A percentile compares a stretch with the other conserved stretches of the same genome.
These are phyloP conservation scores for Arxiozyma telluris DNA, from an alignment of 1,139 yeast species.

Conservation along the genomic window DNA sequence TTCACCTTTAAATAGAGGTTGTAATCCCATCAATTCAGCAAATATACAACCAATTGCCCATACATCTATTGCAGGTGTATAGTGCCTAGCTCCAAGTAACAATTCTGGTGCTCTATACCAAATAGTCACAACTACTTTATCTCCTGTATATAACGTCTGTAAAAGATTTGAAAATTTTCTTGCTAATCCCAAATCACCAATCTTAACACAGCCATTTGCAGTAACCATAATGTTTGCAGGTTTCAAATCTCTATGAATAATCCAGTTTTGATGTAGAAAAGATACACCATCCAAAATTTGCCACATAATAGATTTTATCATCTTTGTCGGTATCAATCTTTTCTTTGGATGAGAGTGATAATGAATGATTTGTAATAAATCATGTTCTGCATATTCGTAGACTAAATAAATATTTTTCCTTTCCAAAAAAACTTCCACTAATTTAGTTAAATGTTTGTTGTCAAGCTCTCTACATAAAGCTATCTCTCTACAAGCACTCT, in stretches of 20 bases:
- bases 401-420: constrained; percentile 90
- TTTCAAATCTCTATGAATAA: constrained; percentile 86
- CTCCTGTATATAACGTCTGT: constrained; percentile 86
- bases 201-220: constrained; percentile 77
- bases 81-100: constrained; percentile 82
- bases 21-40: constrained; percentile 77
- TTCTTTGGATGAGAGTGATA: constrained; percentile 86
- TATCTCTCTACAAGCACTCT: constrained; percentile 94
- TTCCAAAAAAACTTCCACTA: constrained; percentile 81
- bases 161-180: constrained; percentile 81
- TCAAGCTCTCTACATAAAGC: constrained; percentile 82
- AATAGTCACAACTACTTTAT: constrained; percentile 93
- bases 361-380: constrained; percentile 83
- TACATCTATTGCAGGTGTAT: constrained; percentile 87
- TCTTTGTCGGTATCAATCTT: constrained; percentile 64
- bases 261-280: constrained; percentile 90
- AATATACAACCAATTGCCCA: constrained; percentile 98
- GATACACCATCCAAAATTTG: constrained; percentile 88
- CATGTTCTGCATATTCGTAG: constrained; percentile 94
- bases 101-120: constrained; percentile 98
- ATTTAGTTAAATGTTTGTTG: constrained; percentile 68
- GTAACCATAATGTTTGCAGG: constrained; percentile 98
- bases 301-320: constrained; percentile 79
- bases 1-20: constrained; percentile 96
- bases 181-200: constrained; percentile 94